These are phyloP conservation scores for Dioszegia crocea DNA, from an alignment of 768 basidiomycete species.

Conservation along the genomic window DNA sequence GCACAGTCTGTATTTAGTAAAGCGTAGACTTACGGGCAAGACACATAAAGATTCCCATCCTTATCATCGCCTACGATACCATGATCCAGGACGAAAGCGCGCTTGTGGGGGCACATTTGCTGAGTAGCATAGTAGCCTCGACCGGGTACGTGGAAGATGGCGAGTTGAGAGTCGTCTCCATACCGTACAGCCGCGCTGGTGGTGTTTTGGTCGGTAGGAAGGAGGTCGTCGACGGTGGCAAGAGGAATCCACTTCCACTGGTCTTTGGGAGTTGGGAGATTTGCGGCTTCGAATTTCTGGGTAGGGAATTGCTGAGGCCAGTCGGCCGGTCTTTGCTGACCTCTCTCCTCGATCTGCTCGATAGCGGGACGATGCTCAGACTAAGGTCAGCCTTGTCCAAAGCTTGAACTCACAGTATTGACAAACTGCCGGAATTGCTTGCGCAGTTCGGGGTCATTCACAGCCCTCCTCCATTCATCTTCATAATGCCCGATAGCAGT, in stretches of 20 bases:
- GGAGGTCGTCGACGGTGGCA: slow-evolving; percentile 56
- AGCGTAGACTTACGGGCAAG: slow-evolving; percentile 53
- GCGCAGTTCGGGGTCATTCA: slow-evolving; percentile 55
- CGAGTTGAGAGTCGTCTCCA: slow-evolving; percentile 57
- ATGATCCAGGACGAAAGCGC: slow-evolving; percentile 67
- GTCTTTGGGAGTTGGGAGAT: slow-evolving; percentile 54
- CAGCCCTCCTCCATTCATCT: slow-evolving; percentile 67
- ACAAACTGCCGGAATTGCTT: slow-evolving; percentile 63
- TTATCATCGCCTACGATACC: slow-evolving; percentile 63
- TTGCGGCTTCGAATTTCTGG: slow-evolving; percentile 32
- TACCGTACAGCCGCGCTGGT: slow-evolving; percentile 51
- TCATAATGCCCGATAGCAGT: slow-evolving; percentile 63
- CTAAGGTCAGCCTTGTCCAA: slow-evolving; percentile 23
- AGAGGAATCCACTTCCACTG: slow-evolving; percentile 61
- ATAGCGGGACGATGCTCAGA: slow-evolving; percentile 53
- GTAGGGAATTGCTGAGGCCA: slow-evolving; percentile 62
- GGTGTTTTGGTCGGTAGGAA: slow-evolving; percentile 54
- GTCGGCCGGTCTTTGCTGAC: slow-evolving; percentile 63
- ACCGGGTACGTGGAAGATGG: slow-evolving; percentile 63
- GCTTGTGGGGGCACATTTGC: slow-evolving; percentile 60
- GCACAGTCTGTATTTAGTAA: background rate
- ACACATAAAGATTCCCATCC: slow-evolving; percentile 55
- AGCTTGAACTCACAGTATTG: slow-evolving; percentile 55
- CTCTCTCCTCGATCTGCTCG: slow-evolving; percentile 61
- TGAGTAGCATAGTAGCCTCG: slow-evolving; percentile 65